Evolutionary conservation across 495 filamentous ascomycete species (phyloP), one percentile per base, ranked within the genome.

Genomic region (Xylaria sp.): DNA sequence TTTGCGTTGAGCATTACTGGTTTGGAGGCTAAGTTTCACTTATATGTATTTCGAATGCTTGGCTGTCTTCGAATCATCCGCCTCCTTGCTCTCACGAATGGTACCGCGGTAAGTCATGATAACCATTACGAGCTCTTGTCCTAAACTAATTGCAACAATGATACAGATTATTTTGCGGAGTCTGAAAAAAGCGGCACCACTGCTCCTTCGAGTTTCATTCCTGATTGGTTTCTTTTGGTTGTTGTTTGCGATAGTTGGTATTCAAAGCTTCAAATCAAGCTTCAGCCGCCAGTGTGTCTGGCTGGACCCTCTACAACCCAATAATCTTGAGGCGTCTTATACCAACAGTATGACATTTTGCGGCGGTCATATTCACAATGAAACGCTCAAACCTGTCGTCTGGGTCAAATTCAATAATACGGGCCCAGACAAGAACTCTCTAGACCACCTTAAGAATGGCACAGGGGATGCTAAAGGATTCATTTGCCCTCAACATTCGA

Each of bases 171-270:
- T 99, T 77, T 85, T 98, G 43, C 88, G 93, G 78, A 98, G 95
- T 87, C 81, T 99, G 57, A 98, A 98, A 78, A 95, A 97, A 77
- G 95, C 96, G 4, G 93, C 95, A 0, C 96, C 96, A 19, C 84
- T 97, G 55, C 90, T 99, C n/a, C 90, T 97, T 46, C 92, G 97
- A 72, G 97, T 99, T 43, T 94, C 93, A 6, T 97, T 99, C 76
- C 85, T 99, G 19, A 97, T 99, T 78, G 90, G 93, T 33, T 99
- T 99, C 82, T 99, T 99, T 79, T 99, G 96, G 96, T 90, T 99
- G 53, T 84, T 99, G 9, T 99, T 99, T 82, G 97, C 95, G 37
- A 97, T 99, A 72, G 88, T 98, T 53, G 96, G 97, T 1, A 91
- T 98, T 19, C 96, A 99, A 80, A 96, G 92, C 80, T 99, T 99